Evolutionary conservation across 2,329 filamentous ascomycete genomes (phyloP).

Genomic region (Penicillium verrucosum): DNA sequence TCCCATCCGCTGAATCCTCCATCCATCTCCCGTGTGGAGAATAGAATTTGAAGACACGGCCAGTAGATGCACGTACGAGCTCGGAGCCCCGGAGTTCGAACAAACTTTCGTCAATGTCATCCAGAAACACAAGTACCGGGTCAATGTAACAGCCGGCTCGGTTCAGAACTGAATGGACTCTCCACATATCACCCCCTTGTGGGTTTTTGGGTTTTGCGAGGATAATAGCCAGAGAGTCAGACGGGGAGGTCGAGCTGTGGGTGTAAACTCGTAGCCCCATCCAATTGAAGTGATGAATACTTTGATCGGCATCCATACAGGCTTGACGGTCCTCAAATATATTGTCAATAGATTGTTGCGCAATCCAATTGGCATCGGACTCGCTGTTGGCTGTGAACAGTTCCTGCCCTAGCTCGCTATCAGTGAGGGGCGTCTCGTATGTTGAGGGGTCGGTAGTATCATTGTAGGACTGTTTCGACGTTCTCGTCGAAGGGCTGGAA

Average conservation of each 20-base stretch:
- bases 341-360: not conserved
- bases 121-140: slow-evolving; percentile 19
- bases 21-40: slow-evolving; percentile 24
- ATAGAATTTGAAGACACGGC: slow-evolving; percentile 22
- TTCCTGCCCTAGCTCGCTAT: too few relatives aligned
- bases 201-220: slow-evolving; percentile 14
- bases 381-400: not conserved
- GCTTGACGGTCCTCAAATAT: not conserved
- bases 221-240: slow-evolving; percentile 24
- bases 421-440: not conserved
- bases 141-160: slow-evolving; percentile 21
- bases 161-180: slow-evolving; percentile 14
- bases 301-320: not conserved
- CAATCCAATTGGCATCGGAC: not conserved
- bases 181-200: not conserved
- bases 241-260: slow-evolving; percentile 19
- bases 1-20: not conserved
- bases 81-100: not conserved
- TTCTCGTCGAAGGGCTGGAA: not conserved
- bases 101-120: not conserved
- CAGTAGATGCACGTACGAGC: slow-evolving; percentile 12
- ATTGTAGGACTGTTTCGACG: not conserved
- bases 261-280: slow-evolving; percentile 8
- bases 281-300: slow-evolving; percentile 30
- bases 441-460: not conserved